Evolutionary conservation across 1,139 yeast species (phyloP), one percentile per base, ranked within the genome.

Genomic region (Magnusiomyces magnusii): DNA sequence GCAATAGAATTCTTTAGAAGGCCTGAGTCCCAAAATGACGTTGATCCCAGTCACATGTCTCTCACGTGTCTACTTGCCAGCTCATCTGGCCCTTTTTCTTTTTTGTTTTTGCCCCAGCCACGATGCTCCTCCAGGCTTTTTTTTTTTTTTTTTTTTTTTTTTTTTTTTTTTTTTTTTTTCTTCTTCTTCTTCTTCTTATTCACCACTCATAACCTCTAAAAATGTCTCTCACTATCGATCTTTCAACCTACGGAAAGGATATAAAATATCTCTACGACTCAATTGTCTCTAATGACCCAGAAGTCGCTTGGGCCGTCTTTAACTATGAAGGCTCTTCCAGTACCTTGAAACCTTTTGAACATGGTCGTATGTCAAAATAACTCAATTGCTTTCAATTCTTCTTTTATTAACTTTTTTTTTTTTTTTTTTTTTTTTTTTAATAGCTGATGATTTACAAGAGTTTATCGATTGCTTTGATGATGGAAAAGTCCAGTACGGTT

Each of bases 401-500:
- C 36, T 31, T 7, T 25, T 7, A 31, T 21, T 19, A 31, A n/a
- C n/a, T 51, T 51, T 19, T n/a, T 31, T 28, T 15, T n/a, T 17
- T 27, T 21, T 27, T 27, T 17, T 53, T 47, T 36, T 39, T 50
- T 25, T 25, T 24, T 47, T 41, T 17, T 36, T 9, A 19, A 34
- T 60, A 66, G 69, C 78, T 54, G 88, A 86, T 25, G 84, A 82
- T 59, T 83, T 93, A 68, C 79, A 79, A 53, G 97, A 90, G 59
- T 91, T 93, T 70, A 83, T 89, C 55, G 85, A 82, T 53, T 81
- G 87, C 63, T 92, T 93, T 71, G 86, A 85, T 66, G 98, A 92
- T 65, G 90, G 96, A 1, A 84, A 85, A 62, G 90, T 92, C 59
- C 97, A 92, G 76, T 93, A 86, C 70, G 99, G 98, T 52, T 79